Evolutionary conservation across 306 rosid genomes (phyloP).

Genomic region (Quercus cerris): DNA sequence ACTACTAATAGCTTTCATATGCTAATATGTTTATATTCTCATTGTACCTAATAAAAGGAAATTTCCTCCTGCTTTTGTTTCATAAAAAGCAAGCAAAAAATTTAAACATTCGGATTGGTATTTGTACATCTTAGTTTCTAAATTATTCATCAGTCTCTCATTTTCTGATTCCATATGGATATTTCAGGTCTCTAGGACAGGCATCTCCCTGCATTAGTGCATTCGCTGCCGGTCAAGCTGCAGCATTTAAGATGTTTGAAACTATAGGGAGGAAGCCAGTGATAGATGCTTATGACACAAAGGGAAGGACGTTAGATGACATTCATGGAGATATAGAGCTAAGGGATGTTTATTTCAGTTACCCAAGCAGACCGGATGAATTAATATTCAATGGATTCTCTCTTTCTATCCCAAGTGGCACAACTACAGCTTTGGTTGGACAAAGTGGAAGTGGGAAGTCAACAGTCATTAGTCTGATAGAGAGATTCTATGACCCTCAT

Average conservation of each 20-base stretch:
- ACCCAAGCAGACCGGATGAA: no score
- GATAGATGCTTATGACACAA: no score
- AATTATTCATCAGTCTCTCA: neutral
- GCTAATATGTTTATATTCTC: neutral
- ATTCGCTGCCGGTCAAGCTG: constrained; percentile 60
- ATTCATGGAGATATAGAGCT: no score
- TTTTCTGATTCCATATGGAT: neutral
- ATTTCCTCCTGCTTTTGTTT: neutral
- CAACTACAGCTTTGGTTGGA: constrained; percentile 56
- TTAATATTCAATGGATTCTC: no score
- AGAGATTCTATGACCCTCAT: constrained; percentile 49
- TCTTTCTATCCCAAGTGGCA: no score
- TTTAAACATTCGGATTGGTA: neutral
- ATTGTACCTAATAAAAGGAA: neutral
- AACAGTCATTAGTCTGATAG: constrained; percentile 40
- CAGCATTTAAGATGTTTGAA: constrained; percentile 59
- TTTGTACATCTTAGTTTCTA: neutral
- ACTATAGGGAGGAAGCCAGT: constrained; percentile 47
- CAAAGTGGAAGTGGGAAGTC: constrained; percentile 56
- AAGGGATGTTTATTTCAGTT: no score
- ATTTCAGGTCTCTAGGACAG: constrained; percentile 53
- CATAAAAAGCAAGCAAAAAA: neutral
- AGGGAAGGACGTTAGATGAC: no score
- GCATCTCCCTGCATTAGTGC: constrained; percentile 56
- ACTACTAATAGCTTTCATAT: neutral